phyloP scores from a whole-genome alignment of 164 flowering plant genomes.

The Litsea cubeba region DNA sequence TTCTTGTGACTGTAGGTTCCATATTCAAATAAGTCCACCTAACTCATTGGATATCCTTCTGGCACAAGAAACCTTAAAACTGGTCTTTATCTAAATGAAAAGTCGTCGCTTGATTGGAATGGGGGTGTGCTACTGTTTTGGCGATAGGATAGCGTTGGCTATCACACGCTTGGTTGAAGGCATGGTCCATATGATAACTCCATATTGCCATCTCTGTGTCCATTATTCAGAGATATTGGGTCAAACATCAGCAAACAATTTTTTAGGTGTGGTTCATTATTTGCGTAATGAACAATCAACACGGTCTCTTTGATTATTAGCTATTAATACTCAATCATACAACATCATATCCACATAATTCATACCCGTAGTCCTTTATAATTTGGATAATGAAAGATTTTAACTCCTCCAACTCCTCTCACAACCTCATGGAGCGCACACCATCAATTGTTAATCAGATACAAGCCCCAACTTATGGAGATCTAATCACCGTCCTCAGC shows the following conservation, averaged over 20 bases:
- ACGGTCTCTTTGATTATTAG: background rate
- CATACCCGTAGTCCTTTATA: background rate
- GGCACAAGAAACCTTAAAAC: too few relatives aligned
- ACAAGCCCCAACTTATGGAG: constrained; percentile 34
- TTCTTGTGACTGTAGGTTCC: background rate
- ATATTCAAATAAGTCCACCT: background rate
- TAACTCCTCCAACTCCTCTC: background rate
- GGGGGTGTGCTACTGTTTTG: background rate
- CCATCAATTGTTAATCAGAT: constrained; percentile 7
- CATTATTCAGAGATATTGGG: background rate
- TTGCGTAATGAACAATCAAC: background rate
- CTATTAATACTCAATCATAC: background rate
- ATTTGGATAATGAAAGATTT: too few relatives aligned
- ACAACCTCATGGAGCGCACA: constrained; percentile 13
- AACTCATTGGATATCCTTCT: background rate
- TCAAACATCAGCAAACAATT: background rate
- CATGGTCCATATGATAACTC: background rate
- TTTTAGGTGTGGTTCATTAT: background rate
- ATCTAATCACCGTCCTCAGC: constrained; percentile 31
- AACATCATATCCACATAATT: background rate
- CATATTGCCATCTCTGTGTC: background rate
- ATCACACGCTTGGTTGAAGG: background rate
- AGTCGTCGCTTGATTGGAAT: background rate
- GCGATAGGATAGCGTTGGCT: background rate
- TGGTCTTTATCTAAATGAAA: background rate